Base-by-base conservation (phyloP, 2,329 filamentous ascomycete species). In the Verticillium klebahnii region DNA sequence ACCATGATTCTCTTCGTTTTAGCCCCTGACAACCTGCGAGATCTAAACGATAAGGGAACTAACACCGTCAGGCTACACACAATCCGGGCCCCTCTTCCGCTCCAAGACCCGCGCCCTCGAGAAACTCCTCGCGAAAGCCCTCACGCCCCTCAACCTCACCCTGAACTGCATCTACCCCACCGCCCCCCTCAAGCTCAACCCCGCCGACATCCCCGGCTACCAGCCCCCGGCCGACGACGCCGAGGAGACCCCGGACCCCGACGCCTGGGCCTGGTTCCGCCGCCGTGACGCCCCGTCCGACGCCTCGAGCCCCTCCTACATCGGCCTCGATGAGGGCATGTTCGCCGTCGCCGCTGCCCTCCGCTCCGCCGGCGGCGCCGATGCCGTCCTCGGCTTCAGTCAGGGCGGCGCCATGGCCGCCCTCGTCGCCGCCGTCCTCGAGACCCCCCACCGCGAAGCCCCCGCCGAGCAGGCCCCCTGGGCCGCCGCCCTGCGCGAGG, bases 71-170 rank as follows among this genome's bases (percentile, higher is more conserved):
- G 90, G 94, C 75, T 97, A 88, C 84, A 97, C 94, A 8, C 94
- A 98, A 81, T 96, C 91, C 32, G 93, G 93, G 4, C 76, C 88
- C 4, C 81, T 93, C 65, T 97, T 97, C 84, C 89, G 87, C 73
- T 85, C 89, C 74, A 97, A 97, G 79, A 96, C 92, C 56, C 91
- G 92, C 74, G 92, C 92, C 12, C 81, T 97, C 1, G 87, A 93
- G 69, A 97, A 97, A 75, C 80, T 89, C 60, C 84, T 97, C 62
- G 75, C 80, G 64, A 97, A 96, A 72, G 78, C 86, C 32, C 89
- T 97, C 65, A 75, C 83, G 2, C 83, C 88, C 55, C 77, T 84
- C 61, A 78, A 80, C 67, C 73, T 85, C 69, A 80, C 73, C 60
- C 82, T 80, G 66, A 80, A 74, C 3, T 81, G 92, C 60, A 75